These are phyloP conservation scores for Skeletonema tropicum DNA, from an alignment of 108 stramenopile species.

Conservation along the genomic window DNA sequence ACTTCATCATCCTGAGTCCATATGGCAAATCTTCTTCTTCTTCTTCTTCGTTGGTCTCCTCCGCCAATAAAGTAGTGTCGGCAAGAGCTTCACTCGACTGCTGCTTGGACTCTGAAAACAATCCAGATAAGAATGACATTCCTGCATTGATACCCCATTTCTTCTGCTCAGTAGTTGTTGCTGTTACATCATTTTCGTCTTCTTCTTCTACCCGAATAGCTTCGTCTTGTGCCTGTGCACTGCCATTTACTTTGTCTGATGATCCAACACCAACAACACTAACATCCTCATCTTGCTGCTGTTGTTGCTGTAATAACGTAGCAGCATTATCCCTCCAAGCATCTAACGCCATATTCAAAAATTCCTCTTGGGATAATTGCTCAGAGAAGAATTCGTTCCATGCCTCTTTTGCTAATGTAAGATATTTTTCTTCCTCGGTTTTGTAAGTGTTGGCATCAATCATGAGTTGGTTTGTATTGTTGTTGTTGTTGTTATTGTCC, in stretches of 20 bases:
- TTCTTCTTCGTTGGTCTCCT: neutral
- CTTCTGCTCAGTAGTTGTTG: neutral
- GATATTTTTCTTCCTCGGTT: neutral
- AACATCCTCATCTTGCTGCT: neutral
- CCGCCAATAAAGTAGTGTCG: neutral
- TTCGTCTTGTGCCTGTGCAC: neutral
- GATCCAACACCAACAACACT: too few relatives aligned
- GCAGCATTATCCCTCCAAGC: neutral
- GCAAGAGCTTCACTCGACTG: neutral
- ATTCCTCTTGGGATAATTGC: neutral
- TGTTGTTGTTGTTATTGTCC: neutral
- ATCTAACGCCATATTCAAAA: neutral
- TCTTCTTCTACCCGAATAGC: neutral
- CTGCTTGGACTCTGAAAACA: neutral
- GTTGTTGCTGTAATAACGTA: too few relatives aligned
- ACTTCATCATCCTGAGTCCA: neutral
- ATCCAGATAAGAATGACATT: neutral
- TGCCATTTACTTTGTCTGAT: neutral
- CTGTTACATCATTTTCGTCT: neutral
- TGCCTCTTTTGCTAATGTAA: neutral
- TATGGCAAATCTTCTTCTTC: neutral
- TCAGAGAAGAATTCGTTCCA: neutral
- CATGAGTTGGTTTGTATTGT: too few relatives aligned
- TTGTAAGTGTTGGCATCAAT: neutral
- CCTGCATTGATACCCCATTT: neutral